Percentiles rank a stretch among this genome's conserved stretches.
Evolutionary conservation across 2,329 filamentous ascomycete genomes (phyloP).

Genomic region (Clonostachys rosea): DNA sequence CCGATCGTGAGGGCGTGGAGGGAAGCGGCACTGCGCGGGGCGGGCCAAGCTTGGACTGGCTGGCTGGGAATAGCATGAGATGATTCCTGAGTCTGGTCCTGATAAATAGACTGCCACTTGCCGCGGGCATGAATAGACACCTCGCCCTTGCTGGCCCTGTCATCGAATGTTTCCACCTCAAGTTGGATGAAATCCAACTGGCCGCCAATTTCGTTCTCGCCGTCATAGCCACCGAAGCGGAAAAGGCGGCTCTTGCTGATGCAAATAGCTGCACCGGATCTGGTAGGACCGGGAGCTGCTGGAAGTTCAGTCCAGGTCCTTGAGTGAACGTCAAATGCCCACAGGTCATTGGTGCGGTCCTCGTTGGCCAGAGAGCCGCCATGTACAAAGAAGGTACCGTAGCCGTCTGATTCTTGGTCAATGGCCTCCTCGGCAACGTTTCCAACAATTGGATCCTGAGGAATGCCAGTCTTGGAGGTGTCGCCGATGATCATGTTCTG

Average conservation of each 20-base stretch:
- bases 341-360: conserved; percentile 62
- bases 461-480: conserved; percentile 47
- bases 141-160: conserved; percentile 41
- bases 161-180: conserved; percentile 49
- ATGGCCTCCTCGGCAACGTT: conserved; percentile 51
- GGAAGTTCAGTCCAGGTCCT: conserved; percentile 65
- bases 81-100: conserved; percentile 24
- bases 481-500: conserved; percentile 52
- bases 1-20: conserved; percentile 53
- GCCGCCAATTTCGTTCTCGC: conserved; percentile 63
- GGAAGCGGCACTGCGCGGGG: conserved; percentile 45
- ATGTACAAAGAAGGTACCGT: conserved; percentile 70
- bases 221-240: conserved; percentile 79
- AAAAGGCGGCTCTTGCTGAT: conserved; percentile 62
- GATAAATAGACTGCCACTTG: conserved; percentile 48
- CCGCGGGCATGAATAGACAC: conserved; percentile 43
- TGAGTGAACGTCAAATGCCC: conserved; percentile 67
- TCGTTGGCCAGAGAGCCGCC: conserved; percentile 66
- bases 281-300: conserved; percentile 59
- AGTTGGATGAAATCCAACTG: conserved; percentile 63
- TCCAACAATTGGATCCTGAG: conserved; percentile 55
- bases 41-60: conserved; percentile 39
- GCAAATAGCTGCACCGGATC: conserved; percentile 65
- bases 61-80: conserved; percentile 26
- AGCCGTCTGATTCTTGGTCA: conserved; percentile 57